Evolutionary conservation across 768 basidiomycete species (phyloP), one percentile per base, ranked within the genome.

Genomic region (Asterophora parasitica): DNA sequence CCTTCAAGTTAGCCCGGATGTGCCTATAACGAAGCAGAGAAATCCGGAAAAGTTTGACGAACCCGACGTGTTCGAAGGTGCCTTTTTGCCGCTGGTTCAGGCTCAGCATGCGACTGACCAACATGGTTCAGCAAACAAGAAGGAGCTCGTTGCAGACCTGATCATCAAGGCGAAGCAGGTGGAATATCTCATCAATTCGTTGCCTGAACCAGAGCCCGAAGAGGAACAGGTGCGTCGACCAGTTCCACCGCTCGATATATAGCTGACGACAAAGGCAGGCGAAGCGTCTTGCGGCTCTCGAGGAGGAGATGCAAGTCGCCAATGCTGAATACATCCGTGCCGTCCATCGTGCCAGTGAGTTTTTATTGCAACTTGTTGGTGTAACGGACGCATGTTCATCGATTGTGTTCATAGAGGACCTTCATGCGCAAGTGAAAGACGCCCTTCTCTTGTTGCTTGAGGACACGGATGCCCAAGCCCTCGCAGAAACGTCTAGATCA

Each of bases 101-200:
- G 2, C 2, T 12, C 26, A 11, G 12, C 38, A 26, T 26, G 10
- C 10, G 13, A n/a, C 26, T 17, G 39, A 42, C 40, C 39, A 23
- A 10, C n/a, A 19, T 17, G 12, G 9, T 33, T 16, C 6, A 93
- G 92, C 81, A 9, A 93, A 89, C 68, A 80, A 85, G 63, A 84
- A 79, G 53, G 91, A 94, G 63, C 81, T 94, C 16, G 88, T 92
- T 4, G 69, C 76, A 12, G 92, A 94, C 58, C 72, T 95, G 33
- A 76, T 93, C 33, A 75, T 81, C 32, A 93, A 94, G 58, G 89
- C 90, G 11, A 94, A 94, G 59, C 89, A 93, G 63, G 79, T 95
- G 34, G 87, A 94, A 57, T 84, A 81, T 58, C 76, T 94, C 40
- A 88, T 95, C 42, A 78, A 85, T 42, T 83, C 82, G 0, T 65